Evolutionary conservation across 2,329 filamentous ascomycete species (phyloP), one percentile per base, ranked within the genome.

Genomic region (Fusarium heterosporum): DNA sequence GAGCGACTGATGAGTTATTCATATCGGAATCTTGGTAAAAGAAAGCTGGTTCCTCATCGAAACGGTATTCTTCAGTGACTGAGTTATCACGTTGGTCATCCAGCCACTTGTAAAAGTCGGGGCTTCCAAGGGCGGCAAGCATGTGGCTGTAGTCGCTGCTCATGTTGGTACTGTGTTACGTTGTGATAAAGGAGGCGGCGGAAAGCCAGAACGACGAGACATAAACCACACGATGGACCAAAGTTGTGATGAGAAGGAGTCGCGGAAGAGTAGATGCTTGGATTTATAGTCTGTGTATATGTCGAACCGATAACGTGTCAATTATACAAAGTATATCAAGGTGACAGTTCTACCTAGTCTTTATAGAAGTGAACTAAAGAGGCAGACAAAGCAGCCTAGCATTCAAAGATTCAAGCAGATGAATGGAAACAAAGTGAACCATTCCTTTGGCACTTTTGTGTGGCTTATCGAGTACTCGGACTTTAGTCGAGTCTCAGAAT

Each of bases 341-440:
- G n/a, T 47, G 25, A 29, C 36, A 42, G 22, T 51, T 45, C 25
- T 36, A 25, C 11, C 13, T n/a, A 32, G 22, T 11, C 34, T 12
- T 38, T 47, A 29, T 39, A 16, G 17, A 4, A 29, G 26, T 2
- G 11, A 3, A 22, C 22, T 22, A 22, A 22, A 11, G 13, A 47
- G 22, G 28, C 13, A n/a, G 41, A 68, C 41, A 68, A 65, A 67
- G 43, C 16, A 52, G 10, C 32, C 9, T 60, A 1, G 19, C n/a
- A 9, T 12, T 60, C 16, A 53, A 61, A 64, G 36, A 16, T 1
- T 64, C 64, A 61, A 61, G 52, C 19, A 49, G 16, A 32, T 8
- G 2, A 14, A 16, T 1, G 2, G 3, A 42, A 11, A 8, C 17
- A 49, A 38, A 39, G 4, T 38, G 19, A 12, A 11, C 7, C n/a